Evolutionary conservation across 805 yeast species (phyloP).

Genomic region (Metschnikowia sp.): DNA sequence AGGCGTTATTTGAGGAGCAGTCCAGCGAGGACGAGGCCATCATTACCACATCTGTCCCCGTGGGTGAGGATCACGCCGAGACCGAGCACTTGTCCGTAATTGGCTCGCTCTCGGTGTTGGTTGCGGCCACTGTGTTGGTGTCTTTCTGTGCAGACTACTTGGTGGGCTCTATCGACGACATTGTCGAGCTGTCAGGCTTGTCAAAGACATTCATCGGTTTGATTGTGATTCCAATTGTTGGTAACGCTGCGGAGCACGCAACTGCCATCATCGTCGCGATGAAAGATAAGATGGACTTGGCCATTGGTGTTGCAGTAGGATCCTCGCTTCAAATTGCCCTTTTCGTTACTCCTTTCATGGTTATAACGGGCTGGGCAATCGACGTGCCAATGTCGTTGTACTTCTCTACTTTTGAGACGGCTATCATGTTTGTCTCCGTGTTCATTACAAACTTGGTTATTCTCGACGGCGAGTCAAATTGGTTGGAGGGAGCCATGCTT

Average conservation of each 20-base stretch:
- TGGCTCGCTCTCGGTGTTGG: conserved; percentile 54
- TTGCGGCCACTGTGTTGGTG: conserved; percentile 70
- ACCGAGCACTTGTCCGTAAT: conserved; percentile 45
- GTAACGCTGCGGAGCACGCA: conserved; percentile 98
- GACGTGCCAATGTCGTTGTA: conserved; percentile 90
- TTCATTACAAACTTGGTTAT: conserved; percentile 83
- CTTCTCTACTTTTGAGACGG: conserved; percentile 92
- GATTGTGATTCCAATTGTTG: conserved; percentile 92
- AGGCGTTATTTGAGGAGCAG: conserved; percentile 62
- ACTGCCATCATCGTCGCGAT: conserved; percentile 93
- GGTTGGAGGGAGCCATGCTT: conserved; percentile 96
- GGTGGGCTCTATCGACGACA: conserved; percentile 88
- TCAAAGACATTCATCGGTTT: conserved; percentile 95
- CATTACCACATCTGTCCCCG: conserved; percentile 29
- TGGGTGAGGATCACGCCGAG: conserved; percentile 19
- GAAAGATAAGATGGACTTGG: conserved; percentile 96
- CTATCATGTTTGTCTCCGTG: conserved; percentile 84
- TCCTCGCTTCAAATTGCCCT: conserved; percentile 93
- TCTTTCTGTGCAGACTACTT: conserved; percentile 85
- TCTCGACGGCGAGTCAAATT: conserved; percentile 91
- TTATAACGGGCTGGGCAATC: conserved; percentile 86
- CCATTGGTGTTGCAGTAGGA: conserved; percentile 95
- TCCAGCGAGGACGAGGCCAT: conserved; percentile 41
- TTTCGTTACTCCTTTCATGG: conserved; percentile 94
- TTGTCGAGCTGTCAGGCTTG: conserved; percentile 79